A percentile compares a stretch with the other conserved stretches of the same genome.
phyloP scores from a whole-genome alignment of 2,329 filamentous ascomycete genomes.

The Penicillium sumatraense region DNA sequence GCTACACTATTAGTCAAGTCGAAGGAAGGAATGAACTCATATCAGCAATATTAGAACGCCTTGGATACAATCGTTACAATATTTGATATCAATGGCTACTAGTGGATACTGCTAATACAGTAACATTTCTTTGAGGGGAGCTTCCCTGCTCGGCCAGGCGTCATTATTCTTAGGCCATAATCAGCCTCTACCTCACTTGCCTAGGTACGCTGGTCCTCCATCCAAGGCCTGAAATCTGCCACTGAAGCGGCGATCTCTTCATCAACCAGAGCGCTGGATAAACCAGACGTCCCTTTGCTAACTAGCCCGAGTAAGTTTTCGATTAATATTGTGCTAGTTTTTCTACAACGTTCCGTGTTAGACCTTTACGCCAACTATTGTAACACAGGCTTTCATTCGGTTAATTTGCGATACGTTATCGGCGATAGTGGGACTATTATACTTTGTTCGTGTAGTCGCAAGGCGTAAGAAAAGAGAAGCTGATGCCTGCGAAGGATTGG shows the following conservation, averaged over 20 bases:
- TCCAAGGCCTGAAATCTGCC: slow-evolving; percentile 68
- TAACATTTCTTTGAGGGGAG: too few species aligned
- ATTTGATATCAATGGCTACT: too few species aligned
- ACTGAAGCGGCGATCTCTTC: slow-evolving; percentile 66
- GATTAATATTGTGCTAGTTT: slow-evolving; percentile 69
- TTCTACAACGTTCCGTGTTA: slow-evolving; percentile 66
- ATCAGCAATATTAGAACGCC: too few species aligned
- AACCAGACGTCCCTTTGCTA: slow-evolving; percentile 69
- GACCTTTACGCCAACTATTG: slow-evolving; percentile 60
- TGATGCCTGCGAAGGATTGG: not conserved
- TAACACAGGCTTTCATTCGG: slow-evolving; percentile 67
- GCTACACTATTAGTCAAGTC: too few species aligned
- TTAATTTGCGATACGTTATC: slow-evolving; percentile 64
- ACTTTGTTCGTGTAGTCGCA: slow-evolving; percentile 59
- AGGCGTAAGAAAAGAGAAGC: slow-evolving; percentile 7
- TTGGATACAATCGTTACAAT: too few species aligned
- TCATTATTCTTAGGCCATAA: too few species aligned
- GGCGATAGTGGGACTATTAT: slow-evolving; percentile 60
- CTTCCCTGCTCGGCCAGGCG: too few species aligned
- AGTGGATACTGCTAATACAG: too few species aligned
- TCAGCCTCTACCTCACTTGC: not conserved
- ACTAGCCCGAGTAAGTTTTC: slow-evolving; percentile 68
- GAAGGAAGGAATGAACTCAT: too few species aligned
- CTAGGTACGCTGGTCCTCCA: slow-evolving; percentile 58
- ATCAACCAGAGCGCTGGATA: slow-evolving; percentile 68